Evolutionary conservation across 1,284 basidiomycete species (phyloP).

Genomic region (Peniophora sp.): DNA sequence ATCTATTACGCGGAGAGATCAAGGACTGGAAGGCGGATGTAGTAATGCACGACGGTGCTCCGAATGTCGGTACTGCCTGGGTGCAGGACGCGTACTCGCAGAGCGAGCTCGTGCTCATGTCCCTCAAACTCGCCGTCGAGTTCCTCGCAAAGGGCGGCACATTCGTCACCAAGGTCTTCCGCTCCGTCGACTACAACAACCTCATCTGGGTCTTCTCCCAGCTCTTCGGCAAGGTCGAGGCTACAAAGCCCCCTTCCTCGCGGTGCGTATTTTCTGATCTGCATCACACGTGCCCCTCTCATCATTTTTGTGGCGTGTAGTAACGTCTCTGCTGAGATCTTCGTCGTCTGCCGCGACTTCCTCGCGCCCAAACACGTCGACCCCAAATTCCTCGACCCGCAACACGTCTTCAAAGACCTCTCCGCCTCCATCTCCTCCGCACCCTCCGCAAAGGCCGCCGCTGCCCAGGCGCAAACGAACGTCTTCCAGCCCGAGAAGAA

Average conservation of each 20-base stretch:
- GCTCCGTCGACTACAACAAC: conserved; percentile 97
- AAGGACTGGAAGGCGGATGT: conserved; percentile 99
- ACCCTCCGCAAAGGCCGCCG: conserved; percentile 38
- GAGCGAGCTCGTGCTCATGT: conserved; percentile 94
- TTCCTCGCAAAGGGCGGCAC: conserved; percentile 92
- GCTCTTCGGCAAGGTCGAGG: conserved; percentile 94
- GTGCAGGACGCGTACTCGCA: conserved; percentile 98
- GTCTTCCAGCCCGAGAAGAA: conserved; percentile 99
- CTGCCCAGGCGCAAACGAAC: conserved; percentile 69
- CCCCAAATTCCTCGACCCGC: conserved; percentile 96
- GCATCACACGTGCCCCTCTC: conserved; percentile 1
- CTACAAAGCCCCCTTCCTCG: conserved; percentile 97
- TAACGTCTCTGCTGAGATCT: conserved; percentile 99
- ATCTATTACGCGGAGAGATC: conserved; percentile 79
- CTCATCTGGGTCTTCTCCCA: conserved; percentile 99
- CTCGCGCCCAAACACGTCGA: conserved; percentile 94
- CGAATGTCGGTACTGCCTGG: conserved; percentile 99
- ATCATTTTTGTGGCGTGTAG: conserved; percentile 29
- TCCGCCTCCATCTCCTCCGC: conserved; percentile 39
- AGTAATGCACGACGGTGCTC: conserved; percentile 99
- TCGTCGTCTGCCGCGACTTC: conserved; percentile 96
- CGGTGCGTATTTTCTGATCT: conserved; percentile 42
- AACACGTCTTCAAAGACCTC: conserved; percentile 95
- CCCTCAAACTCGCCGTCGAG: conserved; percentile 93
- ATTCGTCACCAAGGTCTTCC: conserved; percentile 98